Percentiles rank a stretch among this genome's conserved stretches.
These are phyloP conservation scores for Mortierella hygrophila DNA, from an alignment of 192 early-diverging fungal species.

Conservation along the genomic window DNA sequence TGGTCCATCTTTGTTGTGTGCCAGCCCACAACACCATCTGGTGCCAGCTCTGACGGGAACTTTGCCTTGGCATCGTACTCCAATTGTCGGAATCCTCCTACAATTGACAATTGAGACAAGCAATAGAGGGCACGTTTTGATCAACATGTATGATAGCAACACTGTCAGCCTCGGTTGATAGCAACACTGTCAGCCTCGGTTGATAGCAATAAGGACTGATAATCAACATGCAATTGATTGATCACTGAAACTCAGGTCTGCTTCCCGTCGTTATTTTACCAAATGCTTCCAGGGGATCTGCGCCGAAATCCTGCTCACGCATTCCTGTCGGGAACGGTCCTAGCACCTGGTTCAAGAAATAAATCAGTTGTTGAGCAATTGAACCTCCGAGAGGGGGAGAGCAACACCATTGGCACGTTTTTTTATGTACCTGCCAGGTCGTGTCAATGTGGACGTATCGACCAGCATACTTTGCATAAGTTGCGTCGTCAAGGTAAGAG, in stretches of 20 bases:
- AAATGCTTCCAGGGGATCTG: constrained; percentile 78
- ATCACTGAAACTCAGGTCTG: no score
- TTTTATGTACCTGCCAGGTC: constrained; percentile 4
- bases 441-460: neutral
- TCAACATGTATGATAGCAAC: no score
- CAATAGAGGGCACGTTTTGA: no score
- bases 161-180: neutral
- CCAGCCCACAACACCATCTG: constrained; percentile 73
- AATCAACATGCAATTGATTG: neutral
- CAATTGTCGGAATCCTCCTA: constrained; percentile 76
- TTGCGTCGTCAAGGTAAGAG: neutral
- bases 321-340: constrained; percentile 78
- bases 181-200: neutral
- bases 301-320: constrained; percentile 72
- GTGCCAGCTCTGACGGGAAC: constrained; percentile 78
- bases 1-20: constrained; percentile 58
- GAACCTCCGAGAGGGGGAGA: neutral
- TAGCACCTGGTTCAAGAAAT: constrained; percentile 57
- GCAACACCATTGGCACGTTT: no score
- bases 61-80: constrained; percentile 57
- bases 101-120: neutral
- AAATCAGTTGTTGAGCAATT: neutral
- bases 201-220: neutral
- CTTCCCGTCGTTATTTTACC: constrained; percentile 54
- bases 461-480: neutral